Evolutionary conservation across 345 rosid species (phyloP).

Genomic region (Crucihimalaya himalaica): DNA sequence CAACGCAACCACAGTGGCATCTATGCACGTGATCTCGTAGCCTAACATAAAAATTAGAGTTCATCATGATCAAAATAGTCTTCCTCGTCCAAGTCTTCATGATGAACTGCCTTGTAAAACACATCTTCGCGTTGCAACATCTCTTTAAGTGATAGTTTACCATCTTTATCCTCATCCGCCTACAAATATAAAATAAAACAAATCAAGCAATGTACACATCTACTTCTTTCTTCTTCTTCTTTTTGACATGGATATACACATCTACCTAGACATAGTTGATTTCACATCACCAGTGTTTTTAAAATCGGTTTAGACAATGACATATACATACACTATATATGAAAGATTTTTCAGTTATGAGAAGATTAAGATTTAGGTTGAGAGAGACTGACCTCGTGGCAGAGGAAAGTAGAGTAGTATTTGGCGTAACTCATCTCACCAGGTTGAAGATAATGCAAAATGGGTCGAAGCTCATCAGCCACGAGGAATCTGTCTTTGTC

Average conservation of each 20-base stretch:
- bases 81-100: slow-evolving; percentile 38
- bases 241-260: neutral
- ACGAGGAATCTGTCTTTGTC: slow-evolving; percentile 57
- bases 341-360: neutral
- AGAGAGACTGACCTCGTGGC: slow-evolving; percentile 46
- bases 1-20: neutral
- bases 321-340: neutral
- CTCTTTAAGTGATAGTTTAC: slow-evolving; percentile 54
- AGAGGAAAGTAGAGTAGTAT: slow-evolving; percentile 54
- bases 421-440: slow-evolving; percentile 66
- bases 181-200: neutral
- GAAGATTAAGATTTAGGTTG: neutral
- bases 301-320: neutral
- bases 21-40: neutral
- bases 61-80: slow-evolving; percentile 60
- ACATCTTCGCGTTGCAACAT: slow-evolving; percentile 58
- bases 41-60: slow-evolving; percentile 36
- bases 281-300: neutral
- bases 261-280: neutral
- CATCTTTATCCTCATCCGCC: slow-evolving; percentile 73
- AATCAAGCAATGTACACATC: neutral
- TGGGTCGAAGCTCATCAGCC: slow-evolving; percentile 57
- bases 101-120: slow-evolving; percentile 56
- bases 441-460: slow-evolving; percentile 61
- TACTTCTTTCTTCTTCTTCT: neutral